Conservation (phyloP, 768 basidiomycete genomes). For the Kwoniella shandongensis region DNA sequence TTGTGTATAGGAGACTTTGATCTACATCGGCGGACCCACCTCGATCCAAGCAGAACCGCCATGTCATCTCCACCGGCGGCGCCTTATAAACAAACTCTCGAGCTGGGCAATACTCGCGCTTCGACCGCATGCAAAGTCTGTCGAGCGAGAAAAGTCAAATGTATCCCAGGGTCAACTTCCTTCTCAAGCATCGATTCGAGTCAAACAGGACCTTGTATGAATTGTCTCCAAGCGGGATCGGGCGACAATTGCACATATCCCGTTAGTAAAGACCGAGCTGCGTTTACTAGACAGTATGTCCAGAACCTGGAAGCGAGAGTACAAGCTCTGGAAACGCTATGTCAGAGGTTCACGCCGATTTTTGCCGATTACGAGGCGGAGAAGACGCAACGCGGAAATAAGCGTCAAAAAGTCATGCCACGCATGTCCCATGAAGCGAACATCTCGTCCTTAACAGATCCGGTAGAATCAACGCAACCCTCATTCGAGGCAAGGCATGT, state of each 20-base stretch:
- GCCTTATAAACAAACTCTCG: background rate
- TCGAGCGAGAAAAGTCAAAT: slow-evolving; percentile 45
- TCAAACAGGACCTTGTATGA: slow-evolving; percentile 32
- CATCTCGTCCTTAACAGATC: background rate
- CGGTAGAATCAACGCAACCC: too few relatives aligned
- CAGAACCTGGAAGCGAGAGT: slow-evolving; percentile 46
- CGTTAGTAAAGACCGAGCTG: slow-evolving; percentile 43
- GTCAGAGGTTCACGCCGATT: slow-evolving; percentile 34
- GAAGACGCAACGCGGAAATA: too few relatives aligned
- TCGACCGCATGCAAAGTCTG: slow-evolving; percentile 40
- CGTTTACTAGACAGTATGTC: slow-evolving; percentile 47
- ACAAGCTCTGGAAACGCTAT: slow-evolving; percentile 39
- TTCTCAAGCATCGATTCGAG: background rate
- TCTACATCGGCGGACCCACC: background rate
- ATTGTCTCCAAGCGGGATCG: slow-evolving; percentile 30
- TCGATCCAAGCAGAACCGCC: slow-evolving; percentile 9
- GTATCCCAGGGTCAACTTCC: slow-evolving; percentile 26
- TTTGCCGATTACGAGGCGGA: slow-evolving; percentile 40
- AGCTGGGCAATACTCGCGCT: slow-evolving; percentile 37
- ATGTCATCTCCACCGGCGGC: slow-evolving; percentile 12
- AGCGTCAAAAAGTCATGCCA: too few relatives aligned
- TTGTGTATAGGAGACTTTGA: too few relatives aligned
- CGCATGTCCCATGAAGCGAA: too few relatives aligned
- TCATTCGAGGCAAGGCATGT: too few relatives aligned
- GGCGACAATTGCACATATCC: slow-evolving; percentile 47